Conservation (phyloP, 345 rosid genomes). For the Lenwebbia sp. region DNA sequence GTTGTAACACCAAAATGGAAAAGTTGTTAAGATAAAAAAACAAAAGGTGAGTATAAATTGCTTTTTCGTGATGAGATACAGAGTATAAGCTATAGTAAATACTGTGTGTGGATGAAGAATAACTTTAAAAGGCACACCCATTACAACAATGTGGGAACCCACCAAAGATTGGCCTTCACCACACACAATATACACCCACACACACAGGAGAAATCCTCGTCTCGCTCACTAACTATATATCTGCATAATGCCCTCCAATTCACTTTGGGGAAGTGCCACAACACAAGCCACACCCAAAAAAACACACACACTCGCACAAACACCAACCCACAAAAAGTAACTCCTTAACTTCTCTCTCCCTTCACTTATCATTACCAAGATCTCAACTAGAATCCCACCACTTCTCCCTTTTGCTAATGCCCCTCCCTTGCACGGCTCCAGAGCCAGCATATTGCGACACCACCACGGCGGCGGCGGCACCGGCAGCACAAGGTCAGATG, state of each 20-base stretch:
- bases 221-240: slow-evolving; percentile 14
- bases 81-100: not conserved
- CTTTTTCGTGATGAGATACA: not conserved
- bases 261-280: slow-evolving; percentile 23
- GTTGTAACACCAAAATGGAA: not conserved
- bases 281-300: not conserved
- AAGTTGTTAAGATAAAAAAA: not conserved
- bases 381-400: not conserved
- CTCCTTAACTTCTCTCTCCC: slow-evolving; percentile 18
- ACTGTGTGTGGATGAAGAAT: slow-evolving; percentile 18
- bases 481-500: not conserved
- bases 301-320: slow-evolving; percentile 3
- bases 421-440: slow-evolving; percentile 31
- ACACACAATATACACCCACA: not conserved
- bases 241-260: slow-evolving; percentile 38
- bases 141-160: slow-evolving; percentile 25
- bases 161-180: slow-evolving; percentile 10
- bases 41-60: not conserved
- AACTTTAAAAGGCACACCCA: slow-evolving; percentile 1
- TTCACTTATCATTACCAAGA: not conserved
- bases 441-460: slow-evolving; percentile 26
- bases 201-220: slow-evolving; percentile 13
- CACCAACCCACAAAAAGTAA: slow-evolving; percentile 5
- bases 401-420: slow-evolving; percentile 18
- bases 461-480: slow-evolving; percentile 1